Evolutionary conservation across 805 yeast genomes (phyloP).

Genomic region (Kuraishia piskuri): DNA sequence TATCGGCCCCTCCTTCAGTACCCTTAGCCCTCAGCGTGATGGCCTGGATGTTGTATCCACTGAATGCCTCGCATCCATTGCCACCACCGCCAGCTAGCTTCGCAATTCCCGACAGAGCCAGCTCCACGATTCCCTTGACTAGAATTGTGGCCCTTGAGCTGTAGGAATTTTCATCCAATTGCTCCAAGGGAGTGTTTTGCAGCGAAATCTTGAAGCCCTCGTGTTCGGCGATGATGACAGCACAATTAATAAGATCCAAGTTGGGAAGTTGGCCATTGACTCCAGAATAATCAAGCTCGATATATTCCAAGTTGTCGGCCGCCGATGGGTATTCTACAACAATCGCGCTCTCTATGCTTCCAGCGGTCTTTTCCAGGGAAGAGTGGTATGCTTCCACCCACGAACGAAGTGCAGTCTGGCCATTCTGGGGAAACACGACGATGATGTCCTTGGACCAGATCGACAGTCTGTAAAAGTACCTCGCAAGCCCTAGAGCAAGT

Average conservation of each 20-base stretch:
- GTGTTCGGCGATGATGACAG: conserved; percentile 61
- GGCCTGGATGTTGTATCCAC: conserved; percentile 95
- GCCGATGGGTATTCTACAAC: conserved; percentile 66
- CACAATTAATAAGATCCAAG: conserved; percentile 80
- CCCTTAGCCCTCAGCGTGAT: conserved; percentile 70
- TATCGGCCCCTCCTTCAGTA: conserved; percentile 48
- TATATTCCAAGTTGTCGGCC: conserved; percentile 59
- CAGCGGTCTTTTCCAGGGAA: conserved; percentile 79
- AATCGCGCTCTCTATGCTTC: conserved; percentile 86
- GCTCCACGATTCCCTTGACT: conserved; percentile 54
- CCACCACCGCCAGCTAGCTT: conserved; percentile 15
- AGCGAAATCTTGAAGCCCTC: conserved; percentile 67
- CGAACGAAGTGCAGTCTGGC: conserved; percentile 55
- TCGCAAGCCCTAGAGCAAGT: conserved; percentile 59
- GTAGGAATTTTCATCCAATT: conserved; percentile 39
- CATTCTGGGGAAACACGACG: conserved; percentile 71
- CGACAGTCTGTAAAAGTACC: conserved; percentile 78
- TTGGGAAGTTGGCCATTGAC: conserved; percentile 95
- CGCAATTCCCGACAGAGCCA: conserved; percentile 61
- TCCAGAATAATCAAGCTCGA: conserved; percentile 78
- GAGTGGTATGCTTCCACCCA: conserved; percentile 97
- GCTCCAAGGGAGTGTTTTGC: conserved; percentile 45
- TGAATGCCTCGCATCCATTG: conserved; percentile 82
- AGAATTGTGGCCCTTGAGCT: conserved; percentile 50
- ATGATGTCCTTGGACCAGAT: conserved; percentile 95